phyloP scores from a whole-genome alignment of 2,329 filamentous ascomycete genomes.

The Myriosclerotinia duriaeana region DNA sequence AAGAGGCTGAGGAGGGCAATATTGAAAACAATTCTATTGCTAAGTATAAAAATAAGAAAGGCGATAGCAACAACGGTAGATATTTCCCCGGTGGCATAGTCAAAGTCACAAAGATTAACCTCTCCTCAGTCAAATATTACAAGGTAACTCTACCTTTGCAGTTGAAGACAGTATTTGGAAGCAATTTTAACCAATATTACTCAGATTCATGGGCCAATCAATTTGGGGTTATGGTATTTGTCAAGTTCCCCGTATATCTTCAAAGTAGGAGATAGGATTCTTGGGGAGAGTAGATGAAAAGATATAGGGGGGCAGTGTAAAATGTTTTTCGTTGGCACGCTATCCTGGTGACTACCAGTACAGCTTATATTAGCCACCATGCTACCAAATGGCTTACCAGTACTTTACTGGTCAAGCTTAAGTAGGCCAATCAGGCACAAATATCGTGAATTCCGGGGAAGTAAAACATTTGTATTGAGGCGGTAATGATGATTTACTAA shows the following conservation, averaged over 20 bases:
- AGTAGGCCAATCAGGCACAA: neutral
- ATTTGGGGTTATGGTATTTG: neutral
- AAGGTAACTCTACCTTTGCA: neutral
- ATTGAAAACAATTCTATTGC: too few relatives aligned
- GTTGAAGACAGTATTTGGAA: neutral
- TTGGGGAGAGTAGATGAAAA: neutral
- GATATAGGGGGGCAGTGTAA: neutral
- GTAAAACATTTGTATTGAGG: neutral
- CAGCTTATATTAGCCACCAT: neutral
- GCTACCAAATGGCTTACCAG: neutral
- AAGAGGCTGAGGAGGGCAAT: too few relatives aligned
- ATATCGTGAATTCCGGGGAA: too few relatives aligned
- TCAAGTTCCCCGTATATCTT: neutral
- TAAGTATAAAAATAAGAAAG: too few relatives aligned
- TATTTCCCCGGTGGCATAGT: too few relatives aligned
- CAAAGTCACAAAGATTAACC: too few relatives aligned
- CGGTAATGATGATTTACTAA: neutral
- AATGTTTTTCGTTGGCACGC: neutral
- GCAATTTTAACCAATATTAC: neutral
- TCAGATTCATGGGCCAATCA: too few relatives aligned
- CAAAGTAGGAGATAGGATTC: neutral
- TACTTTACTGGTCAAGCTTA: neutral
- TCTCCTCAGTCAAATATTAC: too few relatives aligned
- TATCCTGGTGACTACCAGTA: neutral
- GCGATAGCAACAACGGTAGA: too few relatives aligned